Conservation (phyloP, 2,329 filamentous ascomycete genomes). For the Coniella vitis region DNA sequence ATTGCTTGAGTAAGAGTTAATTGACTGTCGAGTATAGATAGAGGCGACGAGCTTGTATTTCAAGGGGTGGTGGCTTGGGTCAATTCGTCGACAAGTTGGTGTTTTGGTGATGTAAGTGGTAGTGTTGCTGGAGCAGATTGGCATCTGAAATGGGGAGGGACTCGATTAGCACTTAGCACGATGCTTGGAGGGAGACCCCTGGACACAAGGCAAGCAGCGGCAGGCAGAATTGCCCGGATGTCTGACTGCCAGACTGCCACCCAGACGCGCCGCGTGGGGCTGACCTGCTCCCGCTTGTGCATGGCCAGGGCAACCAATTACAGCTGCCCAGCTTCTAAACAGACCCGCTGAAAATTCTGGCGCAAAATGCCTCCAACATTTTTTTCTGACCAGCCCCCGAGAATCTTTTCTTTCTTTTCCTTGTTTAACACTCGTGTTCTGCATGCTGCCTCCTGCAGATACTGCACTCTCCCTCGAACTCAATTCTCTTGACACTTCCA, state of each 20-base stretch:
- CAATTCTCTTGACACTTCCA: background rate
- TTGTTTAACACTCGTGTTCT: background rate
- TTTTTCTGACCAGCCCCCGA: background rate
- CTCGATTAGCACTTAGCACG: background rate
- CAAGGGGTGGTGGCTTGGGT: too few relatives aligned
- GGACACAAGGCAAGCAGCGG: background rate
- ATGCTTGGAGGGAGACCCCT: background rate
- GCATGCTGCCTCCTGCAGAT: background rate
- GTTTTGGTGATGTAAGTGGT: too few relatives aligned
- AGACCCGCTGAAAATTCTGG: constrained; percentile 14
- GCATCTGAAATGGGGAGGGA: too few relatives aligned
- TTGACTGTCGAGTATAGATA: too few relatives aligned
- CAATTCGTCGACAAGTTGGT: too few relatives aligned
- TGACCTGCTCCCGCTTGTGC: constrained; percentile 1
- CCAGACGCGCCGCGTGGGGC: background rate
- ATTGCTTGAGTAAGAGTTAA: too few relatives aligned
- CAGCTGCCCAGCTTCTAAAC: background rate
- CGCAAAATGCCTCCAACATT: background rate
- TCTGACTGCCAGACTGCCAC: too few relatives aligned
- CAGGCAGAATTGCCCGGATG: background rate
- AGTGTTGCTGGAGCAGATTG: background rate
- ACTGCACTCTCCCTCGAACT: background rate
- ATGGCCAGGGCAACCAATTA: constrained; percentile 2
- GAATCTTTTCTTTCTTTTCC: background rate
- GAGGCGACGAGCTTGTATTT: too few relatives aligned